phyloP scores from a whole-genome alignment of 495 filamentous ascomycete species.

The Geopyxis carbonaria region DNA sequence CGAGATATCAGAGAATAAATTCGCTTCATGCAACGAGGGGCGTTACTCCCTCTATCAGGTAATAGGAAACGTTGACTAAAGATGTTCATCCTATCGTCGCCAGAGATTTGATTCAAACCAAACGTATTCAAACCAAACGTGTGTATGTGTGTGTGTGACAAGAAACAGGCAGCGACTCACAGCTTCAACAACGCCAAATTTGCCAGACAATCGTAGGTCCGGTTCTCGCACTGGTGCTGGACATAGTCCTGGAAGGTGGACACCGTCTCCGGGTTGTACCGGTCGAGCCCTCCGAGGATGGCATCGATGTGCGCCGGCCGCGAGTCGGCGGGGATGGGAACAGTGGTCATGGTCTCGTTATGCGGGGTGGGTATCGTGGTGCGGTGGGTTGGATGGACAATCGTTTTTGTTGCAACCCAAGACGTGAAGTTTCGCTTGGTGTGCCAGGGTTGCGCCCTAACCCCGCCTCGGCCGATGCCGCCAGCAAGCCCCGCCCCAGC shows the following conservation, averaged over 20 bases:
- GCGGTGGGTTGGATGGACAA: too few species aligned
- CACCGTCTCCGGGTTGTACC: constrained; percentile 97
- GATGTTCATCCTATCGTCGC: constrained; percentile 44
- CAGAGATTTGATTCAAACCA: too few species aligned
- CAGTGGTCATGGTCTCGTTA: constrained; percentile 25
- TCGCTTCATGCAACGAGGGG: constrained; percentile 16
- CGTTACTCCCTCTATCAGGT: constrained; percentile 54
- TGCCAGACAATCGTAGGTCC: constrained; percentile 86
- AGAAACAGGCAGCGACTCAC: constrained; percentile 46
- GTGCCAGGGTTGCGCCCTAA: too few species aligned
- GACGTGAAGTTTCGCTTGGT: too few species aligned
- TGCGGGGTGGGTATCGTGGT: too few species aligned
- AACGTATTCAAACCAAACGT: too few species aligned
- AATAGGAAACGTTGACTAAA: constrained; percentile 92
- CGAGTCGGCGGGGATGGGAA: constrained; percentile 24
- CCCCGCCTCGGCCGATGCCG: too few species aligned
- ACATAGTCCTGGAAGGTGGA: constrained; percentile 90
- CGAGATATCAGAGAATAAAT: constrained; percentile 1
- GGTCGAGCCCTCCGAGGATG: constrained; percentile 87
- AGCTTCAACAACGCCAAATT: constrained; percentile 93
- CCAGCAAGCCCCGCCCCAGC: neutral
- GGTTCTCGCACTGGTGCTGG: constrained; percentile 80
- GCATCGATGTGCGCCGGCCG: constrained; percentile 76
- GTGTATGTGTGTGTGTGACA: too few species aligned
- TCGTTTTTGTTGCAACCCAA: too few species aligned